Conservation (phyloP, 805 yeast species). For the Yarrowia sp. region DNA sequence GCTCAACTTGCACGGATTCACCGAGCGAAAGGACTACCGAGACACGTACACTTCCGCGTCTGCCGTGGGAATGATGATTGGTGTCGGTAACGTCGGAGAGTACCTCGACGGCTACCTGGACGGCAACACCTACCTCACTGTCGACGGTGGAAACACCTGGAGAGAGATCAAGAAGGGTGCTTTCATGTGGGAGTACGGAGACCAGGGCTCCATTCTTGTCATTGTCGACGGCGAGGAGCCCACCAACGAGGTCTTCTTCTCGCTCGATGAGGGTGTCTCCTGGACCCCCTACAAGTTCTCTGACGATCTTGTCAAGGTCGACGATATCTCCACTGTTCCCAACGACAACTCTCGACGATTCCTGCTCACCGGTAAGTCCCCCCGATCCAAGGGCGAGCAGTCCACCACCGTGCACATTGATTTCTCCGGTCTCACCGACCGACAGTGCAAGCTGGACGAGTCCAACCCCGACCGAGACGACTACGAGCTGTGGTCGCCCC, state of each 20-base stretch:
- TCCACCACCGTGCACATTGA: slow-evolving; percentile 63
- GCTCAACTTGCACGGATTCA: slow-evolving; percentile 85
- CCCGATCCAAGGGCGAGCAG: slow-evolving; percentile 55
- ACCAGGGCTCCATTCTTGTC: slow-evolving; percentile 86
- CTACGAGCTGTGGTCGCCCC: slow-evolving; percentile 69
- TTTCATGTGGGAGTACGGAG: slow-evolving; percentile 95
- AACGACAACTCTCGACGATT: slow-evolving; percentile 87
- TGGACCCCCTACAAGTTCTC: slow-evolving; percentile 76
- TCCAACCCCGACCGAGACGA: slow-evolving; percentile 59
- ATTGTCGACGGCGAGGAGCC: slow-evolving; percentile 65
- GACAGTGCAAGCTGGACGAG: slow-evolving; percentile 63
- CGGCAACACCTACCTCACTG: slow-evolving; percentile 74
- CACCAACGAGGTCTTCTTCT: slow-evolving; percentile 67
- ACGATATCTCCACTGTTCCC: slow-evolving; percentile 81
- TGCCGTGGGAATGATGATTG: slow-evolving; percentile 87
- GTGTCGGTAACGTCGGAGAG: slow-evolving; percentile 91
- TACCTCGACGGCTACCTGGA: slow-evolving; percentile 56
- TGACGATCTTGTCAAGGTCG: slow-evolving; percentile 60
- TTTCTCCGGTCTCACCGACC: slow-evolving; percentile 58
- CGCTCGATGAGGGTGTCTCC: slow-evolving; percentile 78
- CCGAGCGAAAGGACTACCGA: slow-evolving; percentile 82
- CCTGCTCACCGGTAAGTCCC: slow-evolving; percentile 62
- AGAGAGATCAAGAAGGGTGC: slow-evolving; percentile 74
- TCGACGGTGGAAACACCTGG: slow-evolving; percentile 95
- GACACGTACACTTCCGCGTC: slow-evolving; percentile 89